Evolutionary conservation across 805 yeast genomes (phyloP).

Genomic region (Nadsonia fulvescens): DNA sequence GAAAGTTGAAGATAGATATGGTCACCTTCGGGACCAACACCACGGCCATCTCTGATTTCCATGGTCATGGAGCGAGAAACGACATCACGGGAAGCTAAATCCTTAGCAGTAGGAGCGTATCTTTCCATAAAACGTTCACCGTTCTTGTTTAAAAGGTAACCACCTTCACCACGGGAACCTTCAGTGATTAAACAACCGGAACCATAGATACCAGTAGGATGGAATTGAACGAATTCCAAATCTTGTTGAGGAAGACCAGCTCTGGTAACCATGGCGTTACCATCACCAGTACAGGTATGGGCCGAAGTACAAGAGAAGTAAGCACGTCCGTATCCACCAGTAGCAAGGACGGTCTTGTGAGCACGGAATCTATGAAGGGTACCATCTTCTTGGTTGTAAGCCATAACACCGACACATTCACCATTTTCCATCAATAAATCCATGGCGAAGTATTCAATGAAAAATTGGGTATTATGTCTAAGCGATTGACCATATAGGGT

Average conservation of each 20-base stretch:
- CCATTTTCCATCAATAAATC: slow-evolving; percentile 91
- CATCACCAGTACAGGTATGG: slow-evolving; percentile 99
- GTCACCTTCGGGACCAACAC: slow-evolving; percentile 93
- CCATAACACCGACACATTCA: slow-evolving; percentile 90
- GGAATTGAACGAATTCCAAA: slow-evolving; percentile 95
- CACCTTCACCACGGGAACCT: slow-evolving; percentile 99
- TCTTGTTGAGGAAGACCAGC: slow-evolving; percentile 97
- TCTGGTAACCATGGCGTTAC: slow-evolving; percentile 93
- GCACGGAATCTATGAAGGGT: slow-evolving; percentile 95
- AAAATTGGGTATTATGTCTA: slow-evolving; percentile 93
- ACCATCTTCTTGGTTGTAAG: slow-evolving; percentile 98
- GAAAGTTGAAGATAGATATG: slow-evolving; percentile 89
- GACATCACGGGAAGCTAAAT: slow-evolving; percentile 94
- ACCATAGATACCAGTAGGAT: slow-evolving; percentile 98
- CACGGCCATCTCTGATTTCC: slow-evolving; percentile 98
- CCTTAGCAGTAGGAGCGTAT: slow-evolving; percentile 97
- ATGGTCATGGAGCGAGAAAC: slow-evolving; percentile 95
- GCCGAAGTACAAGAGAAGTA: slow-evolving; percentile 98
- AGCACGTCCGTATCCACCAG: slow-evolving; percentile 98
- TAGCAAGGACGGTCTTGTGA: slow-evolving; percentile 89
- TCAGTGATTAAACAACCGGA: slow-evolving; percentile 98
- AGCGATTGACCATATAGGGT: slow-evolving; percentile 91
- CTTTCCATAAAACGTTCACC: slow-evolving; percentile 99
- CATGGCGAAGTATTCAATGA: slow-evolving; percentile 91
- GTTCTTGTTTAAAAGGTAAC: slow-evolving; percentile 84